Evolutionary conservation across 75 land plant genomes (phyloP), one percentile per base, ranked within the genome.

Genomic region (Selaginella tamariscina): DNA sequence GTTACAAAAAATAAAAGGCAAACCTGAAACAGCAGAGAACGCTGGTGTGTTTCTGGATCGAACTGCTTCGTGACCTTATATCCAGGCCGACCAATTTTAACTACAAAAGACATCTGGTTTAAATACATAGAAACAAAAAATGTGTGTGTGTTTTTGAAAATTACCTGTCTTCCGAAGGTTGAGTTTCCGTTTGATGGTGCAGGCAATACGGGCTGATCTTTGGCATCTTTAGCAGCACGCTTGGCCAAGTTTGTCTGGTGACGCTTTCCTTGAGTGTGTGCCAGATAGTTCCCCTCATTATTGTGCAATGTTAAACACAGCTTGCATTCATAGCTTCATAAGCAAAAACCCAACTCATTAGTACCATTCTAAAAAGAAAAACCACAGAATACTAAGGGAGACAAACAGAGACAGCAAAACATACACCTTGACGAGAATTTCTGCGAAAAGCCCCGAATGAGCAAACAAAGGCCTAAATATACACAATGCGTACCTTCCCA

Each of bases 11-110:
- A 64, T 54, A 1, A 22, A 20, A 28, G 33, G 21, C 28, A 18
- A 54, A 95, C 99, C 96, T 95, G 99, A 70, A 95, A 90, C 13
- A 95, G 87, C 32, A 95, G 86, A 66, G 99, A 95, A 24, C 91
- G 84, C 68, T 95, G 91, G 69, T 87, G 83, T 24, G 99, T 87
- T 32, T 95, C 99, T 32, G 84, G 79, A 70, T 95, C 99, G 75
- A 69, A 95, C 63, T 95, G 99, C 74, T 95, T 95, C 24, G 99
- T 95, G 27, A 95, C 99, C 23, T 95, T 68, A 33, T 95, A 95
- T 1, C 99, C 99, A 71, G 99, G 99, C 64, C 99, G 81, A 11
- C 99, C 99, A 84, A 95, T 95, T 79, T 95, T 95, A 20, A 90
- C 99, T 90, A 85, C 71, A 65, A 54, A 27, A 29, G 56, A 20